These are phyloP conservation scores for Mrakia gelida DNA, from an alignment of 768 basidiomycete genomes.

Conservation along the genomic window DNA sequence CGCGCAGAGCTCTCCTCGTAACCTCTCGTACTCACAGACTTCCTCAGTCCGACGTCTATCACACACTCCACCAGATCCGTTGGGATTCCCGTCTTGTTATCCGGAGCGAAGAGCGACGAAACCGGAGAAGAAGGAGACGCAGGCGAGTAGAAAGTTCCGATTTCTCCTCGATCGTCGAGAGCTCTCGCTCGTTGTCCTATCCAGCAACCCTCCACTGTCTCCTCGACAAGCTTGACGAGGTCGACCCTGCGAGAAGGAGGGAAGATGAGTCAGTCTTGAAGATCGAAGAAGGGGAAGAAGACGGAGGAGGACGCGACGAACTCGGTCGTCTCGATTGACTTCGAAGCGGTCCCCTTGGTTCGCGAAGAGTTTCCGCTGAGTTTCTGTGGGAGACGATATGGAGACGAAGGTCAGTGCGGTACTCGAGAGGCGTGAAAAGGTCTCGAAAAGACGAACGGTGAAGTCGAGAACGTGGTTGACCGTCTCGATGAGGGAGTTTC, in stretches of 20 bases:
- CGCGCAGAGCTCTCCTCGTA: conserved; percentile 48
- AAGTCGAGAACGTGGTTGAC: conserved; percentile 96
- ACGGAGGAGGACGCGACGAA: no score
- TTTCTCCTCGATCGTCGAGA: conserved; percentile 59
- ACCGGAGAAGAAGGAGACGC: conserved; percentile 50
- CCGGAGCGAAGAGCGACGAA: background rate
- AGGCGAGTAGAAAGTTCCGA: conserved; percentile 88
- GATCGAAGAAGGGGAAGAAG: no score
- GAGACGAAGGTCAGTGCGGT: no score
- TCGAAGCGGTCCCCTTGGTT: conserved; percentile 50
- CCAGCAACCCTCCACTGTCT: conserved; percentile 80
- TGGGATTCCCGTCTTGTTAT: conserved; percentile 35
- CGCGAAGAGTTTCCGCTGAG: conserved; percentile 62
- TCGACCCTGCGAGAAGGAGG: conserved; percentile 51
- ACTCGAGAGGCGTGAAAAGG: no score
- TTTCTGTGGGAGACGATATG: conserved; percentile 49
- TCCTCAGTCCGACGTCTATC: conserved; percentile 63
- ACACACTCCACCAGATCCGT: conserved; percentile 50
- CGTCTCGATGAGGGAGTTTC: conserved; percentile 90
- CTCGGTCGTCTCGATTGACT: background rate
- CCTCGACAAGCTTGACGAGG: conserved; percentile 42
- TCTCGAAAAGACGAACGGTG: conserved; percentile 53
- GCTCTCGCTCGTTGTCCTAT: conserved; percentile 82
- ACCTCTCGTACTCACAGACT: conserved; percentile 49
- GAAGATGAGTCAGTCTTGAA: no score